Base-by-base conservation (phyloP, 495 filamentous ascomycete genomes). In the Platismatia glauca region DNA sequence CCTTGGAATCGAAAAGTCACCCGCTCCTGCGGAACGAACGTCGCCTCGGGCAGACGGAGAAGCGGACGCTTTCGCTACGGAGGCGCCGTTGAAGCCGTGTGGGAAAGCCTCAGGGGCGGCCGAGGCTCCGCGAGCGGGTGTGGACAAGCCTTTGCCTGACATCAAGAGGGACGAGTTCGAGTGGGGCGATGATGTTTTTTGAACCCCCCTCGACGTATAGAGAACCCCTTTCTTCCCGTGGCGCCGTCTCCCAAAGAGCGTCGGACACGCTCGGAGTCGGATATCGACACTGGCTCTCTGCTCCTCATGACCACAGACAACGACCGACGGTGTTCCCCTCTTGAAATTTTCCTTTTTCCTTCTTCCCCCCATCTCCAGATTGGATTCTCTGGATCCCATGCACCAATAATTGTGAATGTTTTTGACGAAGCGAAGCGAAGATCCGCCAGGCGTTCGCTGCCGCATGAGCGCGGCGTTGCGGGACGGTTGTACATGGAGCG, bases 181-280 rank as follows among this genome's bases (percentile, higher is more conserved):
- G 22, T 82, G 79, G 79, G 74, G 73, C 0, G 76, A 78, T 46
- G 78, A 80, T 66, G 72, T 80, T 16, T 81, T 81, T 58, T 81
- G 37, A 43, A 15, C n/a, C n/a, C n/a, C n/a, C n/a, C n/a, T n/a
- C n/a, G n/a, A n/a, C n/a, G n/a, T n/a, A n/a, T n/a, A n/a, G n/a
- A n/a, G n/a, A n/a, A n/a, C n/a, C n/a, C n/a, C n/a, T n/a, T n/a
- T n/a, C n/a, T n/a, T n/a, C n/a, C n/a, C n/a, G n/a, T 46, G 46
- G 11, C 5, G 15, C 13, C 15, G 22, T 50, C 18, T 7, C 44
- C 46, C 46, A 50, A 50, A 18, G 50, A 13, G 3, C 7, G 7
- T 20, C 3, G 12, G 5, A 16, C 0, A 20, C 7, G 0, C 2
- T 20, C 27, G 13, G n/a, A 4, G 1, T 24, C 8, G 16, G 7